A percentile compares a stretch with the other conserved stretches of the same genome.
Conservation (phyloP, 257 asterid species). For the Jacaranda copaia region DNA sequence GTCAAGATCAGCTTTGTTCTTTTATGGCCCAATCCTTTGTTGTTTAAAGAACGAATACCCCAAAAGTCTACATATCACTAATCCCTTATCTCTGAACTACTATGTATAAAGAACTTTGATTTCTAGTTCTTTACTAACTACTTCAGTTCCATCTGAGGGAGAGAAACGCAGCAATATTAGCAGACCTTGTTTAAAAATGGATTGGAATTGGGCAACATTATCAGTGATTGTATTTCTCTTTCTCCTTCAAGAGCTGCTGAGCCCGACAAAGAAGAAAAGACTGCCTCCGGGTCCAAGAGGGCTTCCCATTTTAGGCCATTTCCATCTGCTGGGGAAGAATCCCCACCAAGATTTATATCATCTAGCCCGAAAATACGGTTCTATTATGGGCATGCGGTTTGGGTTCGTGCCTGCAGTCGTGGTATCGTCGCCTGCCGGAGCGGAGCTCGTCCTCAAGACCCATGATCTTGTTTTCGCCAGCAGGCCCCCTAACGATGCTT, state of each 20-base stretch:
- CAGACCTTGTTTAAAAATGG: slow-evolving; percentile 28
- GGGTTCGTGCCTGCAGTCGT: slow-evolving; percentile 41
- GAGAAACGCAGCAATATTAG: background rate
- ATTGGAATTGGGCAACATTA: slow-evolving; percentile 33
- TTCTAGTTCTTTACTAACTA: too few relatives aligned
- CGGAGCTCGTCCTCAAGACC: slow-evolving; percentile 51
- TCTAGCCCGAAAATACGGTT: slow-evolving; percentile 48
- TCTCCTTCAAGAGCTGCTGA: slow-evolving; percentile 24
- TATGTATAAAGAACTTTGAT: too few relatives aligned
- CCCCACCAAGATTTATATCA: slow-evolving; percentile 45
- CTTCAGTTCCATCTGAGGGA: background rate
- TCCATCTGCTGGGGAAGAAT: slow-evolving; percentile 46
- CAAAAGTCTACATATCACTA: too few relatives aligned
- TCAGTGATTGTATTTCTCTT: slow-evolving; percentile 13
- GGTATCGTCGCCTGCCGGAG: slow-evolving; percentile 42
- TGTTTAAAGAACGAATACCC: too few relatives aligned
- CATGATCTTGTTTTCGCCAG: slow-evolving; percentile 47
- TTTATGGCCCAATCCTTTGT: too few relatives aligned
- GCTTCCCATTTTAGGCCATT: slow-evolving; percentile 50
- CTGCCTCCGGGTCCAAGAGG: slow-evolving; percentile 49
- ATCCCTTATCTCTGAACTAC: too few relatives aligned
- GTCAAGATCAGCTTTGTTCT: too few relatives aligned
- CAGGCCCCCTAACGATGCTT: slow-evolving; percentile 32
- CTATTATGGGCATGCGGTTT: slow-evolving; percentile 47
- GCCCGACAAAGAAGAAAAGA: slow-evolving; percentile 2